Percentiles rank a stretch among this genome's conserved stretches.
These are phyloP conservation scores for Colletotrichum chrysophilum DNA, from an alignment of 2,329 filamentous ascomycete species.

Conservation along the genomic window DNA sequence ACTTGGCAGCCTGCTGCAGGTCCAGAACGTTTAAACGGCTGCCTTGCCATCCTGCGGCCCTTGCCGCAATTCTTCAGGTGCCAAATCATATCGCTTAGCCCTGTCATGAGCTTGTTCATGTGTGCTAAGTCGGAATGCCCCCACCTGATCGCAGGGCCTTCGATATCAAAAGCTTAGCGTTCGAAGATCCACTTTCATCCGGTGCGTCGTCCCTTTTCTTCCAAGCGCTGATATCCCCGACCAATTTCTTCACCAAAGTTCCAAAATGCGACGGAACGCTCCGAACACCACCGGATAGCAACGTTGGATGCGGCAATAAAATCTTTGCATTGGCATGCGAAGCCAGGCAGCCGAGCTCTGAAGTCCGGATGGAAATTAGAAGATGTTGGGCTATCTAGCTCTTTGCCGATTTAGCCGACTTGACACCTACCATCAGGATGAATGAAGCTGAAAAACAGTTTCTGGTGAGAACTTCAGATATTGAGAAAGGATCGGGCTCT, in stretches of 20 bases:
- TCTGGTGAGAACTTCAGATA: background rate
- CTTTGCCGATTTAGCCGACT: background rate
- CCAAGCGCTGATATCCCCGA: background rate
- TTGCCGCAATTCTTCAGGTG: background rate
- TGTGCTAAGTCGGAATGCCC: background rate
- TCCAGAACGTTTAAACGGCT: background rate
- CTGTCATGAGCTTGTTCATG: background rate
- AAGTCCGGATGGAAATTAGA: background rate
- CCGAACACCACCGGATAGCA: background rate
- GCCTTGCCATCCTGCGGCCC: background rate
- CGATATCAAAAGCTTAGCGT: background rate
- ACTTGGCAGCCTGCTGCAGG: background rate
- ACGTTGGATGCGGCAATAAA: background rate
- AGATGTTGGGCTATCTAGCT: background rate
- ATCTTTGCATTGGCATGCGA: background rate
- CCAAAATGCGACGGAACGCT: background rate
- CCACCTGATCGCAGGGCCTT: background rate
- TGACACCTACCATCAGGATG: background rate
- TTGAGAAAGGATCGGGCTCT: background rate
- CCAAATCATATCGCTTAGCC: background rate
- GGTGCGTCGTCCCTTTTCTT: background rate
- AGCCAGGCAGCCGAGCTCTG: background rate
- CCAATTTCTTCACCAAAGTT: background rate
- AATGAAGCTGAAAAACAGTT: background rate
- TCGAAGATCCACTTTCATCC: background rate